A percentile compares a stretch with the other conserved stretches of the same genome.
Evolutionary conservation across 371 early-diverging fungal genomes (phyloP).

Genomic region (Encephalitozoon intestinalis): DNA sequence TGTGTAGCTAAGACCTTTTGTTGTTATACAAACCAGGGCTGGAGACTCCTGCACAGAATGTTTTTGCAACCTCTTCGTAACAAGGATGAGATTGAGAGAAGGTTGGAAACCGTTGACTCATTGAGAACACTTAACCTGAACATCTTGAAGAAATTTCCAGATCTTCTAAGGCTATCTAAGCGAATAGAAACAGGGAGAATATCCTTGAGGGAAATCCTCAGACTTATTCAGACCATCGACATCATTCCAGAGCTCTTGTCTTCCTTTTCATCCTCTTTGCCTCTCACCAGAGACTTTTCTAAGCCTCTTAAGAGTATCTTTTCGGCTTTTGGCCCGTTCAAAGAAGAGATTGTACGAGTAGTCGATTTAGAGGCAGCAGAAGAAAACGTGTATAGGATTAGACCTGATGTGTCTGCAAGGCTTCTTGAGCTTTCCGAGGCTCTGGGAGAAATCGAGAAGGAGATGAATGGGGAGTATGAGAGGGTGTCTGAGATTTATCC

Average conservation of each 20-base stretch:
- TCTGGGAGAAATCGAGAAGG: conserved; percentile 22
- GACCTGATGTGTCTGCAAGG: neutral
- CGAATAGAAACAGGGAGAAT: conserved; percentile 35
- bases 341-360: conserved; percentile 31
- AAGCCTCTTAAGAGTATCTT: conserved; percentile 34
- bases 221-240: conserved; percentile 31
- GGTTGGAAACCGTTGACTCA: conserved; percentile 45
- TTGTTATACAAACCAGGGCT: conserved; percentile 54
- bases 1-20: conserved; percentile 20
- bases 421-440: conserved; percentile 4
- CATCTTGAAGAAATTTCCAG: conserved; percentile 40
- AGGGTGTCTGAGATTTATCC: conserved; percentile 21
- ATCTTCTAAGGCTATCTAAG: conserved; percentile 47
- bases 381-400: conserved; percentile 3
- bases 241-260: conserved; percentile 29
- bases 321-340: neutral
- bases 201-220: conserved; percentile 42
- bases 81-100: conserved; percentile 51
- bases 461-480: conserved; percentile 50
- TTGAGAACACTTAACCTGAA: conserved; percentile 35
- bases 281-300: conserved; percentile 21
- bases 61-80: conserved; percentile 42
- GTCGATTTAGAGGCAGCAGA: conserved; percentile 37
- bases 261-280: neutral
- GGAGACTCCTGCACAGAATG: conserved; percentile 52